Percentiles rank a stretch among this genome's conserved stretches.
phyloP scores from a whole-genome alignment of 306 rosid genomes.

The Vigna radiata region DNA sequence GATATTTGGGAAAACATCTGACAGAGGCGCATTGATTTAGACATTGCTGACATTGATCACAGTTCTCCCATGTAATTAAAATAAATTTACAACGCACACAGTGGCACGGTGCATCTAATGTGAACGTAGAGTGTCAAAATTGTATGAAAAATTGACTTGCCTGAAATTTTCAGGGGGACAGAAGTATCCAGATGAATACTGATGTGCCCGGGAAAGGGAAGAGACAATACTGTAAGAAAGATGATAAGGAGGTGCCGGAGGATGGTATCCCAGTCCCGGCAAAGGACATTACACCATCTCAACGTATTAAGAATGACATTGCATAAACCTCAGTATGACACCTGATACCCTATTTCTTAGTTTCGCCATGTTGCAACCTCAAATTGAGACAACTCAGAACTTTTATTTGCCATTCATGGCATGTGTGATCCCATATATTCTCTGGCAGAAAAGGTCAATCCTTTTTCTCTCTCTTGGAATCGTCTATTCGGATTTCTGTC shows the following conservation, averaged over 20 bases:
- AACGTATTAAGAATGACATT: constrained; percentile 23
- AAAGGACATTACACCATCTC: neutral
- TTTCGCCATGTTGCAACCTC: constrained; percentile 34
- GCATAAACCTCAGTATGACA: constrained; percentile 20
- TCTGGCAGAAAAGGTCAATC: constrained; percentile 42
- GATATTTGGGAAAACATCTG: neutral
- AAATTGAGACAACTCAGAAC: constrained; percentile 20
- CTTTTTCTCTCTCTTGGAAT: neutral
- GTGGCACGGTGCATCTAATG: constrained; percentile 16
- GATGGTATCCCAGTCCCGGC: constrained; percentile 42
- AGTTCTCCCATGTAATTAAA: neutral
- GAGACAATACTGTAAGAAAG: constrained; percentile 11
- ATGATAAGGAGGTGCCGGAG: constrained; percentile 39
- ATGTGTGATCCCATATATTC: constrained; percentile 22
- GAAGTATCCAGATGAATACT: neutral
- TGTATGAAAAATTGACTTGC: constrained; percentile 36
- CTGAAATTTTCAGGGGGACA: constrained; percentile 27
- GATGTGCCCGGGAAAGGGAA: constrained; percentile 16
- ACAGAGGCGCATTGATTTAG: neutral
- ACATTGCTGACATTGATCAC: neutral
- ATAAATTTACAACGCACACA: neutral
- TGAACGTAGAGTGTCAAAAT: constrained; percentile 5
- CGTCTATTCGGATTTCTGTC: constrained; percentile 1
- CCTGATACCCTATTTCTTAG: constrained; percentile 46
- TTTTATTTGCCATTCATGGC: constrained; percentile 24